phyloP scores from a whole-genome alignment of 768 basidiomycete genomes.

The Leccinum boreale region DNA sequence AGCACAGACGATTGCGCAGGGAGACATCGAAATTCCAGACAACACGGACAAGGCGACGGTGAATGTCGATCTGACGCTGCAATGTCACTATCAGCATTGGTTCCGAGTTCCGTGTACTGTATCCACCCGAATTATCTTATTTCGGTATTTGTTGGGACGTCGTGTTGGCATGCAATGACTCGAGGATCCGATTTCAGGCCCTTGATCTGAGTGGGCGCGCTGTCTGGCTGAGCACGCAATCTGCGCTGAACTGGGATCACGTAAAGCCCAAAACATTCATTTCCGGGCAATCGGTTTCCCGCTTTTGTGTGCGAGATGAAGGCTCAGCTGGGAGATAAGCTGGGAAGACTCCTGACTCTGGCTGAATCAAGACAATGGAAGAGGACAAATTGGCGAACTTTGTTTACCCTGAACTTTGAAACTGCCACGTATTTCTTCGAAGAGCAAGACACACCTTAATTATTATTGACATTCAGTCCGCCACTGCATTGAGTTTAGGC shows the following conservation, averaged over 20 bases:
- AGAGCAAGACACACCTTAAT: neutral
- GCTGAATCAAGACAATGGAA: constrained; percentile 2
- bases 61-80: constrained; percentile 2
- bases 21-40: constrained; percentile 68
- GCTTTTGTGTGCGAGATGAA: constrained; percentile 10
- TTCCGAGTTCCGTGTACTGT: constrained; percentile 4
- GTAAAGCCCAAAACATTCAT: constrained; percentile 13
- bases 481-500: constrained; percentile 1
- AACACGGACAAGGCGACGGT: constrained; percentile 39
- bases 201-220: constrained; percentile 8
- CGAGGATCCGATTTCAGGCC: constrained; percentile 10
- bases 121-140: constrained; percentile 20
- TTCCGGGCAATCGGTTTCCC: constrained; percentile 7
- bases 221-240: constrained; percentile 6
- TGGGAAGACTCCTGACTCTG: constrained; percentile 15
- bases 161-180: constrained; percentile 4
- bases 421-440: constrained; percentile 1
- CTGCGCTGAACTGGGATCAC: constrained; percentile 5
- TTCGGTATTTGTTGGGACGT: constrained; percentile 22
- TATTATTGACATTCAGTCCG: neutral
- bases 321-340: constrained; percentile 23
- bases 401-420: constrained; percentile 9
- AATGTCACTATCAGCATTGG: constrained; percentile 7
- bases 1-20: constrained; percentile 52
- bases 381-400: constrained; percentile 17